Base-by-base conservation (phyloP, 1,284 basidiomycete genomes). In the Hypsizygus ulmarius region DNA sequence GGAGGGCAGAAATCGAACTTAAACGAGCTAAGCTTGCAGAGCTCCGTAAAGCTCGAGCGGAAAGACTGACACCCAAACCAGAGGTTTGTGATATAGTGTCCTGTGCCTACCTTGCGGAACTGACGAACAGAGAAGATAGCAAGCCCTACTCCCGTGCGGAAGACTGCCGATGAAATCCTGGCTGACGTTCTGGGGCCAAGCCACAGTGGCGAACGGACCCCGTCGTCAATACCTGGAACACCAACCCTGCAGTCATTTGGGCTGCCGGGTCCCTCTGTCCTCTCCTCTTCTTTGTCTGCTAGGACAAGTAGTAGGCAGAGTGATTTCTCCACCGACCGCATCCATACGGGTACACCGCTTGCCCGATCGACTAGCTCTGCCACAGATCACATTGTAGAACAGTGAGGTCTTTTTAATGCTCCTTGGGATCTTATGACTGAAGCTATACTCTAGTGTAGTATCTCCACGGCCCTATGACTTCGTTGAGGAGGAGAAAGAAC, bases 1-100 rank as follows among this genome's bases (percentile, higher is more conserved):
- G 70, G 41, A 62, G 72, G 53, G 68, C 85, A 59, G 94, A 97
- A 70, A 91, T 98, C 53, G 93, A 95, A 68, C 90, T 87, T 34
- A 99, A 98, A 70, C 77, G 87, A 51, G 82, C 84, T 5, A 94
- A 93, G 67, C 83, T 98, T 35, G 91, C 83, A 39, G 91, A 94
- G 55, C 75, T 94, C 25, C 78, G 87, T 51, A 81, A 83, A 60
- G 86, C 82, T 6, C 67, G 90, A 34, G 80, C 81, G 39, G 82
- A 87, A 52, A 74, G 90, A 52, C 79, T 86, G 60, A 77, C 78
- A 56, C 72, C 77, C 47, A 64, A 65, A 28, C 64, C 74, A 50
- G 77, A 79, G 55, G 76, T 74, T 55, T 41, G 64, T 54, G 39
- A 36, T 45, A 25, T 36, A 38, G 30, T 27, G 18, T n/a, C 27